Percentiles rank a stretch among this genome's conserved stretches.
These are phyloP conservation scores for Dalbergia cultrata DNA, from an alignment of 306 rosid genomes.

Conservation along the genomic window DNA sequence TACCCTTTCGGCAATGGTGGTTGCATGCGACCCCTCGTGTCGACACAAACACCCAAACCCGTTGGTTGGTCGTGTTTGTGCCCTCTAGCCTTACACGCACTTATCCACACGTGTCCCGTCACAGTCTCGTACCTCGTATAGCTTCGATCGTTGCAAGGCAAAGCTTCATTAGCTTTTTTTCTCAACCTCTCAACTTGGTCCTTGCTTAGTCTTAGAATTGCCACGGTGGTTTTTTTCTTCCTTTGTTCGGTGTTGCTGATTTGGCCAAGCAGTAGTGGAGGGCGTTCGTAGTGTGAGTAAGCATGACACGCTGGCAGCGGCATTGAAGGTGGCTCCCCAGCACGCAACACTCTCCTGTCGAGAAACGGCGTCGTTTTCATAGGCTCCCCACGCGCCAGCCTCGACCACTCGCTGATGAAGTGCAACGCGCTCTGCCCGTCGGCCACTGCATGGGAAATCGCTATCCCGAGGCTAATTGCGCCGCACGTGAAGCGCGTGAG, in stretches of 20 bases:
- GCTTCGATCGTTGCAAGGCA: slow-evolving; percentile 5
- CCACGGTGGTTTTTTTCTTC: slow-evolving; percentile 49
- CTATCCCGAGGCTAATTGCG: slow-evolving; percentile 50
- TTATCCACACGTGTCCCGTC: slow-evolving; percentile 67
- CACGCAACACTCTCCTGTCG: slow-evolving; percentile 46
- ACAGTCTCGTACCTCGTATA: slow-evolving; percentile 62
- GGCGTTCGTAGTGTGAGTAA: slow-evolving; percentile 38
- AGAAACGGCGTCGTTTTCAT: slow-evolving; percentile 50
- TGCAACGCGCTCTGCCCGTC: slow-evolving; percentile 64
- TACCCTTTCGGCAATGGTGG: slow-evolving; percentile 62
- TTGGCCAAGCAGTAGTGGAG: slow-evolving; percentile 41
- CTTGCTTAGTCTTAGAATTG: slow-evolving; percentile 54
- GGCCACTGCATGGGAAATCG: slow-evolving; percentile 56
- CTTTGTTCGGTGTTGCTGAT: slow-evolving; percentile 45
- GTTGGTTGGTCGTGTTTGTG: slow-evolving; percentile 58
- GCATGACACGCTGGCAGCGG: neutral
- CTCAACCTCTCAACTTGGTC: slow-evolving; percentile 57
- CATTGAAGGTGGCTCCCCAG: slow-evolving; percentile 30
- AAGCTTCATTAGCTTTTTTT: slow-evolving; percentile 50
- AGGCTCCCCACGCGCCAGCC: slow-evolving; percentile 60
- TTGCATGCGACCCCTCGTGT: slow-evolving; percentile 54
- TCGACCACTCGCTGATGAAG: slow-evolving; percentile 64
- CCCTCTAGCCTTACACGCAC: slow-evolving; percentile 62
- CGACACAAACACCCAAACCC: slow-evolving; percentile 46
- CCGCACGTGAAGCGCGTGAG: slow-evolving; percentile 69